Base-by-base conservation (phyloP, 83 land plant genomes). In the Isoetes engelmannii region DNA sequence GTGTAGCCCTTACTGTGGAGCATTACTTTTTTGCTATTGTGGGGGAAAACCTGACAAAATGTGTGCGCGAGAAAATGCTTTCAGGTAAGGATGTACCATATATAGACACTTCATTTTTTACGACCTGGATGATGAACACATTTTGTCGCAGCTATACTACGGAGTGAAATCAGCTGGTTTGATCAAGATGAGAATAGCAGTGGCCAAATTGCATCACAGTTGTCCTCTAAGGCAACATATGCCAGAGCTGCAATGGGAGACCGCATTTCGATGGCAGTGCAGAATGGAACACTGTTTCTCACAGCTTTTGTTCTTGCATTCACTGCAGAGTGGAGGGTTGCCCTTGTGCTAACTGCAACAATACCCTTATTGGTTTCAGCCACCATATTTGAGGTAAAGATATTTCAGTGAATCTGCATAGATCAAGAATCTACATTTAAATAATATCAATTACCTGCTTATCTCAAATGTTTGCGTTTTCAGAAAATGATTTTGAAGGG, bases 161-260 rank as follows among this genome's bases (percentile, higher is more conserved):
- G 86, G 80, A 86, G 83, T 58, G 99, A 94, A 78, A 83, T 94
- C 9, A 92, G 93, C 5, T 94, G 87, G 86, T 94, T 87, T 59
- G 91, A 87, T 64, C 86, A 87, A 45, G 91, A 87, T 28, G 91
- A 85, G 70, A 79, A 87, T 83, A 87, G 85, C 67, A 83, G 88
- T 12, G 79, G 91, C 77, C 79, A 83, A 7, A 60, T 87, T 5
- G 88, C 91, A 45, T 84, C 88, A 49, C 80, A 82, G 6, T 49
- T 87, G 58, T 84, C 91, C 5, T 83, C 86, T 4, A 84, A 87
- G 72, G 88, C 91, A 5, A 81, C 91, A 89, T 88, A 61, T 83
- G 81, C 88, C 45, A 65, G 85, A 65, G 83, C 92, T 17, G 86
- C 86, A 45, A 83, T 86, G 37, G 84, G 86, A 5, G 92, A 88